Conservation (phyloP, 371 early-diverging fungal species). For the Mortierella sp. region DNA sequence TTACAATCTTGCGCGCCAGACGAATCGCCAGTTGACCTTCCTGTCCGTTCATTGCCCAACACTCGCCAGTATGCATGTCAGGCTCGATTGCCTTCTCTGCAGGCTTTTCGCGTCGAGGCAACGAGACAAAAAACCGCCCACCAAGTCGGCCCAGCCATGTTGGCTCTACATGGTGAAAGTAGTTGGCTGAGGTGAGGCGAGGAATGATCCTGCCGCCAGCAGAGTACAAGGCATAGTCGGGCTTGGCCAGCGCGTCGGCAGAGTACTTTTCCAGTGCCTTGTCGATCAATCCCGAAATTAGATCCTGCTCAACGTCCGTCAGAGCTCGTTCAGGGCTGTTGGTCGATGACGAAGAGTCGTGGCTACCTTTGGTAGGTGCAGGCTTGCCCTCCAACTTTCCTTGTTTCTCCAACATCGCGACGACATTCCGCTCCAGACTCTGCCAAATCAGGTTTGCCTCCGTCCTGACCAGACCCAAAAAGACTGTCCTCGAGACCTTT, state of each 20-base stretch:
- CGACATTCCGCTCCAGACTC: constrained; percentile 41
- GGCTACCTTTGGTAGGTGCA: constrained; percentile 14
- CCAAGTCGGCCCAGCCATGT: constrained; percentile 56
- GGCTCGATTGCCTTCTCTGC: constrained; percentile 70
- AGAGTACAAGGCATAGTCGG: constrained; percentile 80
- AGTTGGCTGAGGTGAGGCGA: constrained; percentile 69
- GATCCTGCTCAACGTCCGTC: constrained; percentile 43
- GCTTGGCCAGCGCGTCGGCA: constrained; percentile 69
- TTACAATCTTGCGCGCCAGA: constrained; percentile 67
- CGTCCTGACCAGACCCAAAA: constrained; percentile 33
- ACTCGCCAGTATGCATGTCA: constrained; percentile 72
- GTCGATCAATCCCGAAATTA: constrained; percentile 54
- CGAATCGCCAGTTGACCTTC: constrained; percentile 75
- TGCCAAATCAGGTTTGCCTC: constrained; percentile 52
- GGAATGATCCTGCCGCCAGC: constrained; percentile 77
- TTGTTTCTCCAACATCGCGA: constrained; percentile 40
- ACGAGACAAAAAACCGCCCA: constrained; percentile 24
- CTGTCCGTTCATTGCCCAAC: constrained; percentile 81
- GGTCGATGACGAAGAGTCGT: constrained; percentile 1
- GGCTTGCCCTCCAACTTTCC: constrained; percentile 45
- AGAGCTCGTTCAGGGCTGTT: constrained; percentile 9
- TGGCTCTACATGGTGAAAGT: constrained; percentile 48
- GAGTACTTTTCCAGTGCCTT: constrained; percentile 61
- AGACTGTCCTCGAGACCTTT: constrained; percentile 33
- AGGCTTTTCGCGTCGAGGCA: constrained; percentile 52